Evolutionary conservation across 164 flowering plant genomes (phyloP), one percentile per base, ranked within the genome.

Genomic region (Cinnamomum chago): DNA sequence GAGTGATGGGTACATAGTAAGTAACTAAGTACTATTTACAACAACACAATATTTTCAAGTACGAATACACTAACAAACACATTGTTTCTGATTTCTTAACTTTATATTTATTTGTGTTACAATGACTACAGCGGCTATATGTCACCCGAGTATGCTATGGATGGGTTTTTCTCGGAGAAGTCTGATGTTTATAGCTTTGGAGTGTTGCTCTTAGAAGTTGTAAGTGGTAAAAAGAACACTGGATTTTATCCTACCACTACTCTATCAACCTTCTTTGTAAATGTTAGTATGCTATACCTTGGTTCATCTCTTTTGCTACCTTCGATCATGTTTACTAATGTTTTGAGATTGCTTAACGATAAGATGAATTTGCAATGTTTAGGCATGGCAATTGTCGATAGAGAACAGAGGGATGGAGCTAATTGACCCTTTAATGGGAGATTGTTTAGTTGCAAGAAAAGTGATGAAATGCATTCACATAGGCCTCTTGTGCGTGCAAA

Each of bases 1-100:
- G 77, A 75, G 74, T 81, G 15, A 81, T 81, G n/a, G 81, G 83
- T 11, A 81, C 83, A 72, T 81, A 71, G 84, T 81, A 40, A 40
- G 47, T 5, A 9, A 40, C 47, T 0, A 74, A 81, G 84, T 79
- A 64, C 17, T 2, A 22, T 25, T 24, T 22, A 22, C 58, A 5
- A 33, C 71, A 51, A 13, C n/a, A 27, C 28, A 15, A 28, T 30
- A 14, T 28, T 50, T 24, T 35, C 47, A 7, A 10, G 30, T 27
- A 67, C 0, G 47, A 7, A 5, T n/a, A n/a, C 24, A 2, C 71
- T 24, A 24, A 24, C 25, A 24, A 24, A 24, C 25, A 24, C 25
- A 64, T 1, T 35, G 20, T 40, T 68, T 47, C 27, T 18, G 9
- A 68, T 9, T 30, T 18, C 22, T 2, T 68, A 12, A 47, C 14